phyloP scores from a whole-genome alignment of 2,329 filamentous ascomycete genomes.

The Thielaviopsis cerberus region DNA sequence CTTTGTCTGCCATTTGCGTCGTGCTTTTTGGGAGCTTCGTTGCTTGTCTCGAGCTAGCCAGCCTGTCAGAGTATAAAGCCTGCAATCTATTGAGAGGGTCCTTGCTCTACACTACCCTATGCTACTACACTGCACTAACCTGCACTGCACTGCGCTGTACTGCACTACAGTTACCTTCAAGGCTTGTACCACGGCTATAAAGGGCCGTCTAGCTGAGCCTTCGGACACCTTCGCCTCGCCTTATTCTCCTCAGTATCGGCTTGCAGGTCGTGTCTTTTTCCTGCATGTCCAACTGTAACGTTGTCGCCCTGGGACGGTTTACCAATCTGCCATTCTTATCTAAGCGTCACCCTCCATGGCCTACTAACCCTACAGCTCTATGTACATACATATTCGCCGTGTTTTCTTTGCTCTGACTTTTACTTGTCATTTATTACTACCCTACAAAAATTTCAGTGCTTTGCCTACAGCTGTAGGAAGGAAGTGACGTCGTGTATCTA shows the following conservation, averaged over 20 bases:
- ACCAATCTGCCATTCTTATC: not conserved
- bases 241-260: not conserved
- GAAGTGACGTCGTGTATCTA: no score
- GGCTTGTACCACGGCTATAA: not conserved
- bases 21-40: no score
- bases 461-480: no score
- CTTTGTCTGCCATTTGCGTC: not conserved
- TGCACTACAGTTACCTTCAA: not conserved
- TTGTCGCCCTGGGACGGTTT: not conserved
- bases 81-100: no score
- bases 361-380: not conserved
- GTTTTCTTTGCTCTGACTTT: not conserved
- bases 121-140: no score
- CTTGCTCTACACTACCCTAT: no score
- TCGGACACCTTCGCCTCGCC: not conserved
- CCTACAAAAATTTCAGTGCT: no score
- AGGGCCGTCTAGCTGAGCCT: not conserved
- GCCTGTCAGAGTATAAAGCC: not conserved
- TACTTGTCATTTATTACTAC: not conserved
- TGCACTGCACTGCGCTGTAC: no score
- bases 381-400: not conserved
- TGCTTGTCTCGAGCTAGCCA: not conserved
- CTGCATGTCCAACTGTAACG: not conserved
- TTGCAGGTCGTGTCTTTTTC: not conserved
- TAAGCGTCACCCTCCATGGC: not conserved